Evolutionary conservation across 2,329 filamentous ascomycete species (phyloP), one percentile per base, ranked within the genome.

Genomic region (Chaetomiaceae sp.): DNA sequence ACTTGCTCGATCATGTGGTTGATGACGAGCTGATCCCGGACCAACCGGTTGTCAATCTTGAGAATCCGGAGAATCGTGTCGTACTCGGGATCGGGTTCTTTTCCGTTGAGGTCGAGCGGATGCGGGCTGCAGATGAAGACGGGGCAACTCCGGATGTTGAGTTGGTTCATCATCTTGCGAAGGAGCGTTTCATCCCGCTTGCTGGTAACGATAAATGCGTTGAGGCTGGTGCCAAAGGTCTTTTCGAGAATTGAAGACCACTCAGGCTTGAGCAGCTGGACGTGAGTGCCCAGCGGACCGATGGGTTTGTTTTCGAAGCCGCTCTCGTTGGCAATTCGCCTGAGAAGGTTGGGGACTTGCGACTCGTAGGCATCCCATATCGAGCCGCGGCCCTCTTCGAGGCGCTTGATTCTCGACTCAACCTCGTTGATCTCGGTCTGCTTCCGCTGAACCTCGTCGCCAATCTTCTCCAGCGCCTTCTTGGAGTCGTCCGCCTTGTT

Each of bases 211-310:
- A 95, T 81, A 65, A 97, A 99, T 1, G 81, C 84, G 57, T 83
- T 87, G 29, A 97, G 73, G 0, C 73, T 76, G 3, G 69, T 70
- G n/a, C 89, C 89, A 42, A 96, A 78, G 1, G 81, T 81, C 58
- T 80, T 87, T 66, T 99, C 94, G 14, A 99, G 69, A 39, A 95
- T 83, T 0, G 82, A 80, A 1, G 86, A 87, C 94, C 94, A 99
- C 62, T 89, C 79, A 1, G 89, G 87, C 60, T 92, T 85, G 33
- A 83, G 73, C 22, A 99, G 74, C 60, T 83, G 84, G 47, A 99
- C 78, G 64, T 94, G 81, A 22, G 83, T 75, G 27, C 91, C 94
- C 14, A 97, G 75, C 0, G 94, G 94, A 0, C 94, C 94, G 31
- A 97, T 75, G 2, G 94, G 94, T 57, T 80, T 85, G 39, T 80